Evolutionary conservation across 371 early-diverging fungal species (phyloP), one percentile per base, ranked within the genome.

Genomic region (Phascolomyces articulosus): DNA sequence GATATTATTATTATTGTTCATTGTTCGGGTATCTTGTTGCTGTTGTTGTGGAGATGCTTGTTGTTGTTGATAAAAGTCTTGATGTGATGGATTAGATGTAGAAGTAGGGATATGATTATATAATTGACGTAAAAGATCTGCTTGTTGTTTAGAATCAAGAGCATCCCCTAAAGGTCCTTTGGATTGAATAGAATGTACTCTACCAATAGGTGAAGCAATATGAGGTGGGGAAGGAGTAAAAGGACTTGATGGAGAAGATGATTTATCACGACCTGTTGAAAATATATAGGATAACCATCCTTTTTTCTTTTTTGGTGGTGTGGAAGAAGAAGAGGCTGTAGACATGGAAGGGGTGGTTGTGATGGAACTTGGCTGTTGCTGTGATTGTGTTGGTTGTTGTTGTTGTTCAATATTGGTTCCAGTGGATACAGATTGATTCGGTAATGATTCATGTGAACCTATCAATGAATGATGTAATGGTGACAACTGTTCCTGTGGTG

Each of bases 111-210:
- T 44, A 4, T 51, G 20, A 7, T 51, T 15, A 24, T 51, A n/a
- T 10, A 57, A 23, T 47, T 44, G 41, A 4, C 41, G 51, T 10
- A 68, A 10, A 13, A 59, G 38, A 23, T 55, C 40, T 16, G 29
- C 55, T 41, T 64, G 65, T 29, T 68, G 64, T 21, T 58, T 20
- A 20, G 49, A 44, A 58, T 69, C 58, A 9, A 71, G 24, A 0
- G 63, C 64, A 28, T 71, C 71, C 4, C 67, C 73, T n/a, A 63
- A 13, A 16, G 57, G 34, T 4, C 31, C 40, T 7, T 9, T 26
- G 0, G 57, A 53, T n/a, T 24, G 20, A 0, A 29, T 26, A 34
- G 60, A 11, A 2, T 28, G 40, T 4, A 34, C n/a, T 16, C 34
- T 7, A 20, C 38, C 51, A 6, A 54, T 18, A 13, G 31, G 40